Evolutionary conservation across 73 alveolate species (phyloP), one percentile per base, ranked within the genome.

Genomic region (Uronychia setigera): DNA sequence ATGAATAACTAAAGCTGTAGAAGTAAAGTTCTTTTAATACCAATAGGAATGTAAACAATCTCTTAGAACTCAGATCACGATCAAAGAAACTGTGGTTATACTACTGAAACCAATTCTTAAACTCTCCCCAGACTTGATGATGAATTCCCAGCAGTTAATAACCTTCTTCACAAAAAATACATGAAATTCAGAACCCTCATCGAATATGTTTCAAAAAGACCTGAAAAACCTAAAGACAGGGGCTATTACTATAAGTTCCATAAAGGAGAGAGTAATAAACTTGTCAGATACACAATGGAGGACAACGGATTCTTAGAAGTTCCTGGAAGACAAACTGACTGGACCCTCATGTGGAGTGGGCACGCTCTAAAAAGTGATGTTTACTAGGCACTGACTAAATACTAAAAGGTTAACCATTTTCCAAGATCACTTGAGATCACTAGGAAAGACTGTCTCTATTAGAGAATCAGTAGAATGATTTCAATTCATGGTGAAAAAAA

Each of bases 391-490:
- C 80, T 77, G 98, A 96, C 82, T 82, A 91, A 46, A 96, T 97
- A 60, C 33, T 91, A 96, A 82, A 92, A 90, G 77, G 92, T 89
- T 1, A 92, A 95, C 85, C 98, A 95, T 82, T 95, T 93, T 75
- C 98, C 98, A 0, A 78, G 93, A 31, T 87, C 96, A 29, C 80
- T 88, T 77, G 98, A 95, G 80, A 67, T 95, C 80, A 93, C 98
- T 27, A 80, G 98, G 76, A 95, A 95, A 88, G 98, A 95, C 84
- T 86, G 92, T 80, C 74, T 95, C 81, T 95, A 91, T 79, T 74
- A 92, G 87, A 80, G 85, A 33, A 60, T 95, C 76, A 85, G 93
- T 1, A 83, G 93, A 81, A 91, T 95, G 95, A 84, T 88, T 84
- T 93, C 78, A 29, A 74, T 46, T 30, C 93, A 88, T 79, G 91